Evolutionary conservation across 1,284 basidiomycete genomes (phyloP).

Genomic region (Naganishia cerealis): DNA sequence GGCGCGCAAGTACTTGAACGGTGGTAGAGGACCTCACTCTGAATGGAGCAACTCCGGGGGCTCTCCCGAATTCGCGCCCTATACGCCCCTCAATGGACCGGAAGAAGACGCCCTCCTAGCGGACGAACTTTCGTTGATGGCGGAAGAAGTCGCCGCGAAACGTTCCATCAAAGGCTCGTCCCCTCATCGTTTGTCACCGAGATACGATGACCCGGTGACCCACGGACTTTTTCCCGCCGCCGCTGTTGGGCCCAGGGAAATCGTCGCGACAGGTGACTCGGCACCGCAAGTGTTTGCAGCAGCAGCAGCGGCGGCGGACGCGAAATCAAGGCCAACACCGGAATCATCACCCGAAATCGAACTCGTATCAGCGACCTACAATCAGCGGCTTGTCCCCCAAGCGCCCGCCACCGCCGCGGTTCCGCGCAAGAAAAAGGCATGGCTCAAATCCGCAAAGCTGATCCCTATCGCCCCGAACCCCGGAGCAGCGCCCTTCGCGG

Average conservation of each 20-base stretch:
- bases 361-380: not conserved
- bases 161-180: slow-evolving; percentile 16
- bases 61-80: no score
- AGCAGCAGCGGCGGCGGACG: not conserved
- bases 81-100: not conserved
- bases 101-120: slow-evolving; percentile 20
- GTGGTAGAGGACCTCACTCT: no score
- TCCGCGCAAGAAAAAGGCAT: slow-evolving; percentile 12
- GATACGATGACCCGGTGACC: no score
- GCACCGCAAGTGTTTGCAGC: no score
- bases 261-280: not conserved
- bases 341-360: slow-evolving; percentile 22
- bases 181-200: not conserved
- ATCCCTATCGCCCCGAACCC: slow-evolving; percentile 21
- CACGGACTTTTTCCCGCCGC: not conserved
- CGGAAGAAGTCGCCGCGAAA: slow-evolving; percentile 5
- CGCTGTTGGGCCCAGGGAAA: not conserved
- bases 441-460: slow-evolving; percentile 5
- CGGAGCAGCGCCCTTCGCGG: not conserved
- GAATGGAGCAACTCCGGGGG: no score
- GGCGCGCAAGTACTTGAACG: no score
- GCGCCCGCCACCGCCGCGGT: not conserved
- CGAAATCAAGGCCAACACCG: not conserved
- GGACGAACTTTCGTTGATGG: slow-evolving; percentile 24
- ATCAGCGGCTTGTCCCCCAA: not conserved